phyloP scores from a whole-genome alignment of 163 green algal genomes.

The Volvox carteri region DNA sequence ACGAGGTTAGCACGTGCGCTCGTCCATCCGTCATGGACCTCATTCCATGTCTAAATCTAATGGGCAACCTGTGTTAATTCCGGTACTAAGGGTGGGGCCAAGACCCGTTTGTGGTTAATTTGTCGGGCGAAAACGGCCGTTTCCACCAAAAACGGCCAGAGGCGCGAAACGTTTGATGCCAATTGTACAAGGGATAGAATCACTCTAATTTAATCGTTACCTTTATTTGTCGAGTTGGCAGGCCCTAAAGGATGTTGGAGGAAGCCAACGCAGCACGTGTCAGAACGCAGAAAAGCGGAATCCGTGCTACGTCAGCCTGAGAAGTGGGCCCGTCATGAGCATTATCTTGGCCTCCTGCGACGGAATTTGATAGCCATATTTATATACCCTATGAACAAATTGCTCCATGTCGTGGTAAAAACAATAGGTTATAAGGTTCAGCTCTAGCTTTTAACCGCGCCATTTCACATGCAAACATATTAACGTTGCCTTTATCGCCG shows the following conservation, averaged over 20 bases:
- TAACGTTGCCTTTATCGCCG: not conserved
- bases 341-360: not conserved
- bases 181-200: too few species aligned
- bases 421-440: not conserved
- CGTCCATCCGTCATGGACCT: too few species aligned
- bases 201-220: too few species aligned
- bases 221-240: too few species aligned
- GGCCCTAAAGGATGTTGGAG: not conserved
- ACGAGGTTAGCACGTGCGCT: too few species aligned
- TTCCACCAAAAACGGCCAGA: too few species aligned
- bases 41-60: too few species aligned
- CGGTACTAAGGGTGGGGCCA: too few species aligned
- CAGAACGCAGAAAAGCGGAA: not conserved
- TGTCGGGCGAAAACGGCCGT: too few species aligned
- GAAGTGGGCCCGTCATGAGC: not conserved
- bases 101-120: too few species aligned
- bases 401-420: not conserved
- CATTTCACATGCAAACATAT: not conserved
- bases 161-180: too few species aligned
- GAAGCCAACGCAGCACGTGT: slow-evolving; percentile 6
- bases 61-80: too few species aligned
- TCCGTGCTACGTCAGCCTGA: slow-evolving; percentile 3
- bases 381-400: not conserved
- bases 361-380: not conserved
- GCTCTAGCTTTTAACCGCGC: not conserved